Percentiles rank a stretch among this genome's conserved stretches.
These are phyloP conservation scores for Colletotrichum navitas DNA, from an alignment of 2,329 filamentous ascomycete genomes.

Conservation along the genomic window DNA sequence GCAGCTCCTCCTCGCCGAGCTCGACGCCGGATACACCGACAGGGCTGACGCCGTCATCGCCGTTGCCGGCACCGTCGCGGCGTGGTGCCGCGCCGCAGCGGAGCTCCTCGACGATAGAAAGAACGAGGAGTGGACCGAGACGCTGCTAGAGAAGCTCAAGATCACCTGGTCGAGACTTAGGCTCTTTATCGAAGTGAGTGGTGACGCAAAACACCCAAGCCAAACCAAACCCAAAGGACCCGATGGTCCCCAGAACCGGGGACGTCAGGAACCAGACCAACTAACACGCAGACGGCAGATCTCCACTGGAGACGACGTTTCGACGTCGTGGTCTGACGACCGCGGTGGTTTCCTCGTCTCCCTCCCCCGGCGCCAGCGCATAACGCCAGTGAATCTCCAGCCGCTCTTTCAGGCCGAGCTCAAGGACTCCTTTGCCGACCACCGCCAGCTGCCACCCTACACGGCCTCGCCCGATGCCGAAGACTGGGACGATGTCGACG, in stretches of 20 bases:
- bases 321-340: slow-evolving; percentile 54
- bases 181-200: slow-evolving; percentile 54
- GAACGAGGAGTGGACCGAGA: slow-evolving; percentile 58
- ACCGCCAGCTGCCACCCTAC: slow-evolving; percentile 35
- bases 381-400: slow-evolving; percentile 51
- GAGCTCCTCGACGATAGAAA: slow-evolving; percentile 57
- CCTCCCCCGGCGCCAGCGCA: slow-evolving; percentile 52
- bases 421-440: slow-evolving; percentile 52
- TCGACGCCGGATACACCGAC: slow-evolving; percentile 56
- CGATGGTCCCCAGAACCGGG: not conserved
- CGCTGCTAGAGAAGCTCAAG: slow-evolving; percentile 53
- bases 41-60: slow-evolving; percentile 54
- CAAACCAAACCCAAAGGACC: no score
- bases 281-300: slow-evolving; percentile 32
- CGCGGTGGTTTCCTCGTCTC: slow-evolving; percentile 54
- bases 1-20: slow-evolving; percentile 55
- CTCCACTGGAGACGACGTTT: slow-evolving; percentile 47
- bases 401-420: slow-evolving; percentile 53
- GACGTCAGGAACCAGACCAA: not conserved
- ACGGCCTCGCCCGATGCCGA: slow-evolving; percentile 46
- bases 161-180: slow-evolving; percentile 47
- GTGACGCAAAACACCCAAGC: not conserved
- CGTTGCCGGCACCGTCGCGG: slow-evolving; percentile 53
- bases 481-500: slow-evolving; percentile 60
- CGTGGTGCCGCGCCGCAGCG: slow-evolving; percentile 55